These are phyloP conservation scores for Pleurotus cornucopiae DNA, from an alignment of 768 basidiomycete species.

Conservation along the genomic window DNA sequence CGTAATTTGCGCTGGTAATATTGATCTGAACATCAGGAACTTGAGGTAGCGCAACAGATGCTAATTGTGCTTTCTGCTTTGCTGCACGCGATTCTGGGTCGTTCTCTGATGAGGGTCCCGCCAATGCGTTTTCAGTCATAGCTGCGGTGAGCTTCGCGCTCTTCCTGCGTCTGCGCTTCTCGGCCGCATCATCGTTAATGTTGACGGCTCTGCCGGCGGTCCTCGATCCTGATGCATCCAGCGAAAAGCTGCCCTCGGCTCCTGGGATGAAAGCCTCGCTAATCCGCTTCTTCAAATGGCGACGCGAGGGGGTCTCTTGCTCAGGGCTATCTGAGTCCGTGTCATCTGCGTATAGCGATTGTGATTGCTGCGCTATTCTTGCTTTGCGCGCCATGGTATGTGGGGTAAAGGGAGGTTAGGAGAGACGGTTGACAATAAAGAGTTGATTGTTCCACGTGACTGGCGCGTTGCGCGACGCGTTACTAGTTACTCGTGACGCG, in stretches of 20 bases:
- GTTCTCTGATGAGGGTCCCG: conserved; percentile 58
- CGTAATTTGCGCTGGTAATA: conserved; percentile 89
- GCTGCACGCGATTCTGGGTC: conserved; percentile 36
- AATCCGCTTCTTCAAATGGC: conserved; percentile 49
- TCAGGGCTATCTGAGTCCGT: conserved; percentile 35
- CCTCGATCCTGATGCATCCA: conserved; percentile 30
- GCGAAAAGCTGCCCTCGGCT: conserved; percentile 35
- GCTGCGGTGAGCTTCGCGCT: conserved; percentile 52
- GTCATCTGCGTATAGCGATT: conserved; percentile 29
- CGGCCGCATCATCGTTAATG: conserved; percentile 82
- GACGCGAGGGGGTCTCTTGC: conserved; percentile 34
- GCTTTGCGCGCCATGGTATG: conserved; percentile 35
- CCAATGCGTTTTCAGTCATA: conserved; percentile 51
- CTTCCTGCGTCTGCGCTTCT: conserved; percentile 79
- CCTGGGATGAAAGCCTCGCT: conserved; percentile 53
- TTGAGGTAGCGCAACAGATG: conserved; percentile 56
- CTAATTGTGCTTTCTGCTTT: conserved; percentile 58
- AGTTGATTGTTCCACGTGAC: conserved; percentile 6
- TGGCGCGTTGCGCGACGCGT: not conserved
- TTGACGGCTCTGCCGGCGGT: conserved; percentile 45
- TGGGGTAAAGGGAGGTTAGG: conserved; percentile 12
- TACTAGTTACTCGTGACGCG: too few relatives aligned
- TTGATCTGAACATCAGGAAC: conserved; percentile 65
- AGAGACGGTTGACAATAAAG: not conserved
- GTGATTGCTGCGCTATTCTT: conserved; percentile 28